A percentile compares a stretch with the other conserved stretches of the same genome.
These are phyloP conservation scores for Cercospora brassicicola DNA, from an alignment of 2,329 filamentous ascomycete genomes.

Conservation along the genomic window DNA sequence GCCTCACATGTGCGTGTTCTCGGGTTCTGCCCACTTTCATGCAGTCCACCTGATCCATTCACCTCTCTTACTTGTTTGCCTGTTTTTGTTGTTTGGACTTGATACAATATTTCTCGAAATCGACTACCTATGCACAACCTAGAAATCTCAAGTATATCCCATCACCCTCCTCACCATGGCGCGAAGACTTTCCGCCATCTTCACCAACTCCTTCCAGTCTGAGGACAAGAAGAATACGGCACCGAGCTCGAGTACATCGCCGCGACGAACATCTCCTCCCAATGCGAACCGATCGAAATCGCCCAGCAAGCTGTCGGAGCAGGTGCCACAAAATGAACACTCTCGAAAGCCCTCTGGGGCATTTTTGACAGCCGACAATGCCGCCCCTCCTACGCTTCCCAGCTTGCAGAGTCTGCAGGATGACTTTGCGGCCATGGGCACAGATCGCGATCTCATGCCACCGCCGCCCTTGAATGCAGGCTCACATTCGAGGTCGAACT, in stretches of 20 bases:
- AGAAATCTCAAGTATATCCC: not conserved
- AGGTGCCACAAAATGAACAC: constrained; percentile 22
- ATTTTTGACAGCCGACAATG: constrained; percentile 18
- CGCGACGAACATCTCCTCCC: constrained; percentile 20
- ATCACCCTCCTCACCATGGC: constrained; percentile 19
- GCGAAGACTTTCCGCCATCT: constrained; percentile 28
- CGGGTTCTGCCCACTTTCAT: not conserved
- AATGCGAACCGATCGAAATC: constrained; percentile 23
- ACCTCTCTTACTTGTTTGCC: not conserved
- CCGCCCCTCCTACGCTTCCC: constrained; percentile 21
- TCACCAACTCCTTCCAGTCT: constrained; percentile 21
- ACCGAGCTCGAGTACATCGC: constrained; percentile 19
- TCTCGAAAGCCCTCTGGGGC: constrained; percentile 23
- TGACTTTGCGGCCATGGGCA: constrained; percentile 13
- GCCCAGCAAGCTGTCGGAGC: constrained; percentile 28
- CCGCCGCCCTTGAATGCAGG: constrained; percentile 22
- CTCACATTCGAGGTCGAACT: constrained; percentile 25
- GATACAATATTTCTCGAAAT: not conserved
- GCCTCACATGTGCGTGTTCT: not conserved
- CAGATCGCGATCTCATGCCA: constrained; percentile 22
- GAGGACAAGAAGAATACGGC: constrained; percentile 23
- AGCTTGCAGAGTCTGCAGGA: constrained; percentile 30
- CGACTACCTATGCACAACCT: not conserved
- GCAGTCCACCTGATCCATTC: not conserved
- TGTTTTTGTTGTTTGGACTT: not conserved